A percentile compares a stretch with the other conserved stretches of the same genome.
phyloP scores from a whole-genome alignment of 768 basidiomycete species.

The Phanerodontia chrysosporium region DNA sequence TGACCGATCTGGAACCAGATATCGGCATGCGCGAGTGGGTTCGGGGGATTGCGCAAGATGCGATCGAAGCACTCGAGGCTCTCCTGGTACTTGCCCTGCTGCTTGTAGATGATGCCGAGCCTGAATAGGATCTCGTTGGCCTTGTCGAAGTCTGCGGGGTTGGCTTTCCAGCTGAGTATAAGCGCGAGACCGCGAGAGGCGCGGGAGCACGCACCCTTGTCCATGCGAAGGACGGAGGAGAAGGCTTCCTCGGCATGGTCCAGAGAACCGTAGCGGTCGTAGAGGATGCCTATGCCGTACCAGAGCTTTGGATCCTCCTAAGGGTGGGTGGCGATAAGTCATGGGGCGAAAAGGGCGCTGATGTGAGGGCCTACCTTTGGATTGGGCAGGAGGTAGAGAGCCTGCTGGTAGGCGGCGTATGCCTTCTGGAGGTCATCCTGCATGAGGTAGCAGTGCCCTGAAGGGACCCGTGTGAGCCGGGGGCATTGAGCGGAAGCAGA shows the following conservation, averaged over 20 bases:
- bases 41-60: conserved; percentile 93
- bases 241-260: conserved; percentile 99
- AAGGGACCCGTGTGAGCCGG: conserved; percentile 14
- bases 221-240: conserved; percentile 92
- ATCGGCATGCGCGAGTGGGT: conserved; percentile 92
- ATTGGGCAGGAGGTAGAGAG: conserved; percentile 90
- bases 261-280: conserved; percentile 96
- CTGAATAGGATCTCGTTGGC: conserved; percentile 98
- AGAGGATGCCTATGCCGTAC: conserved; percentile 99
- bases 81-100: conserved; percentile 90
- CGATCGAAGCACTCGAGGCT: conserved; percentile 92
- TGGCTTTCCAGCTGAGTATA: conserved; percentile 15
- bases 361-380: conserved; percentile 62
- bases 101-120: conserved; percentile 98
- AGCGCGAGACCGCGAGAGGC: neutral
- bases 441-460: conserved; percentile 98
- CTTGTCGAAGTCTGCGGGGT: conserved; percentile 86
- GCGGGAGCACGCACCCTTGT: conserved; percentile 65
- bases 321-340: neutral
- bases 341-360: neutral
- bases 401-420: conserved; percentile 97
- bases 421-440: conserved; percentile 99
- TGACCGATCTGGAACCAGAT: conserved; percentile 99
- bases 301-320: conserved; percentile 98
- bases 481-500: conserved; percentile 1